Base-by-base conservation (phyloP, 306 rosid species). In the Prosopis cineraria region DNA sequence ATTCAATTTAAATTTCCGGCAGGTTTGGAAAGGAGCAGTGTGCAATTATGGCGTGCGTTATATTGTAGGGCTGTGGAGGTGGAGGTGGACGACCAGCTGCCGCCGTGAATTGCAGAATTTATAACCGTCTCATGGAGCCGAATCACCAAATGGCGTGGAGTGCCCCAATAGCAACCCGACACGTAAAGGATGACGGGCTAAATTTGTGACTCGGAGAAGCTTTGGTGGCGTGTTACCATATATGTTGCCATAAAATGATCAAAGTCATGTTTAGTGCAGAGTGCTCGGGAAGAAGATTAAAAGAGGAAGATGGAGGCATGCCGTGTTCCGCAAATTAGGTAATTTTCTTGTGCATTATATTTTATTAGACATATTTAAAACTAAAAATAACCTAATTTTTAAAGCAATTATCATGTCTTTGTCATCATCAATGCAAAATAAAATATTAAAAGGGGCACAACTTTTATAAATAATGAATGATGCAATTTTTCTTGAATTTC, bases 1-100 rank as follows among this genome's bases (percentile, higher is more conserved):
- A 7, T 41, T 33, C 8, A 76, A 55, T 70, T 59, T 14, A 33
- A 74, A 5, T 33, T 45, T 45, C 76, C 55, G 48, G 77, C 19
- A 7, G 43, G 24, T 29, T 5, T 25, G 10, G 8, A 25, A 47
- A 37, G 40, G 75, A 31, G n/a, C 31, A 10, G 19, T 0, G 3
- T 5, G 63, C 75, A 27, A 3, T 30, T 30, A 48, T 6, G 37
- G 73, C 73, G 48, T 20, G 17, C 17, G n/a, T 20, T 39, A 2
- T 39, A 11, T 8, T 5, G 58, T 39, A 25, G 56, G 56, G 22
- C 3, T 2, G 36, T 2, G 56, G 45, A 53, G 13, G 29, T 6
- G 36, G 34, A 4, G 67, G 68, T 14, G 24, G 68, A 0, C 14
- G 13, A 22, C 29, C 34, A 30, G 13, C 30, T 22, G 8, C 19